Percentiles rank a stretch among this genome's conserved stretches.
phyloP scores from a whole-genome alignment of 768 basidiomycete species.

The Astraeus odoratus region DNA sequence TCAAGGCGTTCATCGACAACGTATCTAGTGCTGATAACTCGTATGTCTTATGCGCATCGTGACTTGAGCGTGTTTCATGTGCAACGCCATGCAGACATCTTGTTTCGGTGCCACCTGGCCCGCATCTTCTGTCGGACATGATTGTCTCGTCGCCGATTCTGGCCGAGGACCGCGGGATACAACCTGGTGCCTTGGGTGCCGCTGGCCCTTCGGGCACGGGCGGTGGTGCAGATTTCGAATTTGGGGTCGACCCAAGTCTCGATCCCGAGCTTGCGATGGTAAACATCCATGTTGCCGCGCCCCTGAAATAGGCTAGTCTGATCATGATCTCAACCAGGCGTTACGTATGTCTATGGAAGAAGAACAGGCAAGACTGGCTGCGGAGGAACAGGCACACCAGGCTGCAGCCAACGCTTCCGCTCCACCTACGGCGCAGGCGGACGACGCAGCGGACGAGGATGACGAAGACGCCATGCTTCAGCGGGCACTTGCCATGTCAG shows the following conservation, averaged over 20 bases:
- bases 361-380: constrained; percentile 70
- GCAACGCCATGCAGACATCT: constrained; percentile 53
- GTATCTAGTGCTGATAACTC: constrained; percentile 80
- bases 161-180: constrained; percentile 71
- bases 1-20: constrained; percentile 79
- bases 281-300: constrained; percentile 14
- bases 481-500: constrained; percentile 72
- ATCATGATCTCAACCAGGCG: constrained; percentile 44
- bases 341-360: constrained; percentile 97
- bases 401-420: constrained; percentile 18
- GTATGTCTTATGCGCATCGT: constrained; percentile 37
- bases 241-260: constrained; percentile 89
- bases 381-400: constrained; percentile 33
- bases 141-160: constrained; percentile 79
- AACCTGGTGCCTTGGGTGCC: constrained; percentile 49
- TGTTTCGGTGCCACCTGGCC: constrained; percentile 68
- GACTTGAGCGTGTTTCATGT: not conserved
- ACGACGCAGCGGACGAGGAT: constrained; percentile 42
- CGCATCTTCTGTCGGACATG: constrained; percentile 76
- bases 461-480: constrained; percentile 77
- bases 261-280: constrained; percentile 98
- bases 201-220: constrained; percentile 41
- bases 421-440: constrained; percentile 16
- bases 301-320: not conserved
- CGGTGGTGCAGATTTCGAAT: constrained; percentile 61